Evolutionary conservation across 1,139 yeast genomes (phyloP).

Genomic region (Scheffersomyces parashehatae): DNA sequence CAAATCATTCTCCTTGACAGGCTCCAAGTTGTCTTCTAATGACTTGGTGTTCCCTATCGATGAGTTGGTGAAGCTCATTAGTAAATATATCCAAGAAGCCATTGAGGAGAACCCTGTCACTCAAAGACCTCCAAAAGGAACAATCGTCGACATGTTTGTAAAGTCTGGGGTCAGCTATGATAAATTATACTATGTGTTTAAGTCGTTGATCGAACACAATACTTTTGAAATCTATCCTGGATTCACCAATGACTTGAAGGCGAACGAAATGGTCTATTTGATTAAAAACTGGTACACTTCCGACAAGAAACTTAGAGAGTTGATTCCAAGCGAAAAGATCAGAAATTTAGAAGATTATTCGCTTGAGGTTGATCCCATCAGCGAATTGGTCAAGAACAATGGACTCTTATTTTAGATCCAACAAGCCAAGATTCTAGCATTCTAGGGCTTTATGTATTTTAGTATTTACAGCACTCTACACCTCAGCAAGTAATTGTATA

Average conservation of each 20-base stretch:
- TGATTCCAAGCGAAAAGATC: conserved; percentile 42
- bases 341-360: conserved; percentile 38
- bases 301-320: conserved; percentile 62
- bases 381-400: conserved; percentile 30
- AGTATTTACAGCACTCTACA: neutral
- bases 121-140: conserved; percentile 46
- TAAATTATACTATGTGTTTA: conserved; percentile 65
- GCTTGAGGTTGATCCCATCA: conserved; percentile 49
- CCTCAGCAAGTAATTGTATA: too few relatives aligned
- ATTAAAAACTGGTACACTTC: conserved; percentile 65
- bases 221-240: conserved; percentile 49
- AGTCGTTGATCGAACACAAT: conserved; percentile 66
- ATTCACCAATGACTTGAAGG: conserved; percentile 41
- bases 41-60: conserved; percentile 84
- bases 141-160: conserved; percentile 64
- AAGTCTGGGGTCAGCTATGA: conserved; percentile 76
- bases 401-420: conserved; percentile 8
- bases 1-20: conserved; percentile 42
- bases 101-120: conserved; percentile 34
- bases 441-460: neutral
- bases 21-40: conserved; percentile 44
- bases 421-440: neutral
- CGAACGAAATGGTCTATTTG: conserved; percentile 59
- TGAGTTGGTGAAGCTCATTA: conserved; percentile 63
- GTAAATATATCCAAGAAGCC: conserved; percentile 41